A percentile compares a stretch with the other conserved stretches of the same genome.
phyloP scores from a whole-genome alignment of 148 eudicot species.

The Limonium bicolor region DNA sequence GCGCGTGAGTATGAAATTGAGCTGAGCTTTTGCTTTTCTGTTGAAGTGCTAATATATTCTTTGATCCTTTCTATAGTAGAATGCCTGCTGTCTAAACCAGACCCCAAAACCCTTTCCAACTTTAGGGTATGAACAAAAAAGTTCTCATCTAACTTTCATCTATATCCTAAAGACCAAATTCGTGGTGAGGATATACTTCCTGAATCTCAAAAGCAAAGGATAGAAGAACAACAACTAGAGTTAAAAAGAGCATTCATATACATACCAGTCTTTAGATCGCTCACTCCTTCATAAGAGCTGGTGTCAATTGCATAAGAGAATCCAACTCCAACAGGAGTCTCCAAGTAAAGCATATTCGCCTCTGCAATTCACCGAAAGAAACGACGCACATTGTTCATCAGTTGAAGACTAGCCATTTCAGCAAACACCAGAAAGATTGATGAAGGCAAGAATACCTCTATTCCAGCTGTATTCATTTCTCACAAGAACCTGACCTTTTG shows the following conservation, averaged over 20 bases:
- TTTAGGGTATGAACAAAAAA: too few species aligned
- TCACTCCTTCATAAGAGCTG: slow-evolving; percentile 47
- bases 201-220: not conserved
- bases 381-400: not conserved
- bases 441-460: slow-evolving; percentile 31
- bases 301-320: slow-evolving; percentile 67
- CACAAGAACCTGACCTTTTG: slow-evolving; percentile 54
- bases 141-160: too few species aligned
- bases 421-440: too few species aligned
- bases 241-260: not conserved
- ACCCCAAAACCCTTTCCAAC: too few species aligned
- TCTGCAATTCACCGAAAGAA: slow-evolving; percentile 30
- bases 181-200: not conserved
- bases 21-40: too few species aligned
- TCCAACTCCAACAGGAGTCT: slow-evolving; percentile 95
- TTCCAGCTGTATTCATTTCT: slow-evolving; percentile 91
- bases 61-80: too few species aligned
- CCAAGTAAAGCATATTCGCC: slow-evolving; percentile 87
- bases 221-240: not conserved
- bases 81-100: too few species aligned
- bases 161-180: not conserved
- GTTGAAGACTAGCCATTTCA: too few species aligned
- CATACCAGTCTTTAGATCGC: slow-evolving; percentile 79
- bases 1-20: too few species aligned
- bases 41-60: too few species aligned